Conservation (phyloP, 2,329 filamentous ascomycete genomes). For the Rhynchosporium agropyri region DNA sequence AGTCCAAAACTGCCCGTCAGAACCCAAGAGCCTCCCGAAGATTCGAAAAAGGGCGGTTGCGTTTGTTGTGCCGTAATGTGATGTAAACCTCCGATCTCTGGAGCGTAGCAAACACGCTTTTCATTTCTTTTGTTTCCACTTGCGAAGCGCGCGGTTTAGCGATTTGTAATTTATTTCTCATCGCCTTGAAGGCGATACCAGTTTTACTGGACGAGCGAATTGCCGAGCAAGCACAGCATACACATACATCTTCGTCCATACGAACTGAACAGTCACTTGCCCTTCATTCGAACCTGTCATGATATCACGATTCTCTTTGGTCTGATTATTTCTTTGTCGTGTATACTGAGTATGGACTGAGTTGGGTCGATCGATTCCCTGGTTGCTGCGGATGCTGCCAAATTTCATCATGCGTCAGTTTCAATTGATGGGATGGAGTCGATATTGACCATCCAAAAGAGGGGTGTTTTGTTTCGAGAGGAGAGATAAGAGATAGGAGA, state of each 20-base stretch:
- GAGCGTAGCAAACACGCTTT: constrained; percentile 3
- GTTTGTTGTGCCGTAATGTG: constrained; percentile 57
- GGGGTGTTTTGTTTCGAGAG: not conserved
- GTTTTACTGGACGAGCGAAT: constrained; percentile 11
- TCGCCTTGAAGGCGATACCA: constrained; percentile 10
- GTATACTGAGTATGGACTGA: constrained; percentile 7
- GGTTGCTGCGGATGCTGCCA: constrained; percentile 15
- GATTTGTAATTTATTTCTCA: constrained; percentile 13
- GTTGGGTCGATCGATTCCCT: constrained; percentile 25
- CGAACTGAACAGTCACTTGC: constrained; percentile 13
- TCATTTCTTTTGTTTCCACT: constrained; percentile 24
- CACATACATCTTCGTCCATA: constrained; percentile 11
- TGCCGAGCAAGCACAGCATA: constrained; percentile 14
- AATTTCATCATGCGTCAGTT: not conserved
- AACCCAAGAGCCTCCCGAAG: constrained; percentile 57
- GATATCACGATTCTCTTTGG: constrained; percentile 28
- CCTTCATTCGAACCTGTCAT: constrained; percentile 16
- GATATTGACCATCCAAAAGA: not conserved
- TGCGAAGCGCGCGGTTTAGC: constrained; percentile 18
- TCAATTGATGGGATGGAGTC: not conserved
- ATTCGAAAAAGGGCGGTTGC: constrained; percentile 48
- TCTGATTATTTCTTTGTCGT: constrained; percentile 16
- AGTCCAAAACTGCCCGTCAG: constrained; percentile 49
- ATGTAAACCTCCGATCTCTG: not conserved
- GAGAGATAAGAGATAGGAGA: not conserved